Conservation (phyloP, 1,139 yeast species). For the Insectozyma bohioensis region DNA sequence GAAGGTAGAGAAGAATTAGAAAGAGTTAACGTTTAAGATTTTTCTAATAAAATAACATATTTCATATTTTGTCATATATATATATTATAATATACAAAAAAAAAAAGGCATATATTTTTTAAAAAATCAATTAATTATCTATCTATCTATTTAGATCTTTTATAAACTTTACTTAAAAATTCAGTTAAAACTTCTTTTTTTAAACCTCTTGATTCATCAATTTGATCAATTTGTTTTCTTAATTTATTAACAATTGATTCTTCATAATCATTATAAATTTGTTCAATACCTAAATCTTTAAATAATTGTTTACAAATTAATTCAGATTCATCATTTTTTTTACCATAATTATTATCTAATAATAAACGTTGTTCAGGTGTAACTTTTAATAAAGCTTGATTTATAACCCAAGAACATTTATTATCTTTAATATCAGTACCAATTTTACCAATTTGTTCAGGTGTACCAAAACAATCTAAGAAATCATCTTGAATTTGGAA, state of each 20-base stretch:
- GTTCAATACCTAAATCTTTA: constrained; percentile 68
- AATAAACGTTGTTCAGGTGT: constrained; percentile 77
- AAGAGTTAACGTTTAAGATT: constrained; percentile 63
- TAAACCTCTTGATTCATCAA: constrained; percentile 92
- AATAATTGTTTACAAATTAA: constrained; percentile 72
- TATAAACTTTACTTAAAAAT: constrained; percentile 89
- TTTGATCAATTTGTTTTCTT: constrained; percentile 57
- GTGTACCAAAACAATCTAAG: constrained; percentile 96
- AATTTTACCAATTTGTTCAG: constrained; percentile 95
- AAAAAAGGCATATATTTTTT: background rate
- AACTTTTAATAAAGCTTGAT: constrained; percentile 83
- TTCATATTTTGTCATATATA: constrained; percentile 1
- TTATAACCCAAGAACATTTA: constrained; percentile 97
- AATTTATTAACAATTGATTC: constrained; percentile 70
- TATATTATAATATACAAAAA: constrained; percentile 1
- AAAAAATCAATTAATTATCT: constrained; percentile 1
- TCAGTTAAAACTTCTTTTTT: constrained; percentile 79
- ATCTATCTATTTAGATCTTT: constrained; percentile 83
- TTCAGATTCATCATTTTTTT: constrained; percentile 72
- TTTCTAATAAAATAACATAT: constrained; percentile 3
- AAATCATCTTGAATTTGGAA: constrained; percentile 99
- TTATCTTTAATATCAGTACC: constrained; percentile 99
- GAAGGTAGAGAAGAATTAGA: constrained; percentile 94
- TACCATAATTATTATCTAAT: constrained; percentile 88
- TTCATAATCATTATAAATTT: constrained; percentile 77